These are phyloP conservation scores for Cyberlindnera mississippiensis DNA, from an alignment of 805 yeast genomes.

Conservation along the genomic window DNA sequence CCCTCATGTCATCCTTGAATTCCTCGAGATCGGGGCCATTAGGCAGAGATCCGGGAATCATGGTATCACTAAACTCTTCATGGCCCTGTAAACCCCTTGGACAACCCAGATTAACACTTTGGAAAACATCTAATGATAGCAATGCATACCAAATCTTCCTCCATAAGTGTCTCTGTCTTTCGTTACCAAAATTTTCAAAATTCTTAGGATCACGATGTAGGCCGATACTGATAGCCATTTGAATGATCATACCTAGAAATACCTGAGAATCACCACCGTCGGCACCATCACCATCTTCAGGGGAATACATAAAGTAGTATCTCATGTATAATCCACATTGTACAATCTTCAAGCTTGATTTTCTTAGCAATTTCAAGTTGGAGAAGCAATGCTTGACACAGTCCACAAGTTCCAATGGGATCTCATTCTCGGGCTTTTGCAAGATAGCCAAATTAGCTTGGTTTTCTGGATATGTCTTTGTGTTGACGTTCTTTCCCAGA, in stretches of 20 bases:
- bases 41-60: constrained; percentile 34
- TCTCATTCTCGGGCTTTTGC: constrained; percentile 38
- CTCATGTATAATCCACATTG: constrained; percentile 59
- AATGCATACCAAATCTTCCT: constrained; percentile 57
- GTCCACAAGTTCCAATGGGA: constrained; percentile 39
- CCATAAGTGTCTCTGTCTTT: constrained; percentile 43
- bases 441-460: constrained; percentile 20
- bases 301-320: constrained; percentile 50
- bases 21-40: constrained; percentile 21
- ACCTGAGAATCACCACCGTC: constrained; percentile 60
- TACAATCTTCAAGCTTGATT: constrained; percentile 45
- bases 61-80: constrained; percentile 39
- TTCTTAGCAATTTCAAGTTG: constrained; percentile 38
- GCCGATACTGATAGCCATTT: constrained; percentile 66
- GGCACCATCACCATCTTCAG: constrained; percentile 54
- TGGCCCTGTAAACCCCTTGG: constrained; percentile 36
- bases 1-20: constrained; percentile 34
- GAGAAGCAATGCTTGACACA: constrained; percentile 43
- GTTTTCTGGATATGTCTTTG: constrained; percentile 23
- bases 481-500: constrained; percentile 11
- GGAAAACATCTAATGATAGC: constrained; percentile 38
- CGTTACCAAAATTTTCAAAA: constrained; percentile 41
- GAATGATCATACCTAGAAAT: constrained; percentile 51
- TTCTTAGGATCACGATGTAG: constrained; percentile 63
- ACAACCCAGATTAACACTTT: constrained; percentile 39